Percentiles rank a stretch among this genome's conserved stretches.
Evolutionary conservation across 768 basidiomycete genomes (phyloP).

Genomic region (Sistotremastrum niveocremeum): DNA sequence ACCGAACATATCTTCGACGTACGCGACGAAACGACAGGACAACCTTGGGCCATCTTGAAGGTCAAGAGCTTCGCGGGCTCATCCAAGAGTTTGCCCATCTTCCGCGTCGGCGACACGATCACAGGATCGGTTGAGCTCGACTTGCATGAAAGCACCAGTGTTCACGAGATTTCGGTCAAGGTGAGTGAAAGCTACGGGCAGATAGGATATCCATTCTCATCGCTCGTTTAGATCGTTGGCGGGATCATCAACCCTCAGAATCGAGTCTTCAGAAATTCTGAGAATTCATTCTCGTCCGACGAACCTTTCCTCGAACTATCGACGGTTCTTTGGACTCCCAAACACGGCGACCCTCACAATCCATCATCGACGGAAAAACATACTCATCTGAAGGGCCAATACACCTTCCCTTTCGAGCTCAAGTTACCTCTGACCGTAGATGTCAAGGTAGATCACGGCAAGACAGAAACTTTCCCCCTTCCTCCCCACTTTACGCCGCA

Average conservation of each 20-base stretch:
- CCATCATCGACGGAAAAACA: conserved; percentile 5
- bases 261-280: conserved; percentile 37
- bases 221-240: neutral
- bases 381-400: conserved; percentile 19
- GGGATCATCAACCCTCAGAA: conserved; percentile 34
- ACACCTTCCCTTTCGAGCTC: conserved; percentile 36
- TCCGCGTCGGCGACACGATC: conserved; percentile 34
- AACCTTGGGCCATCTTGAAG: conserved; percentile 34
- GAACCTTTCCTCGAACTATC: conserved; percentile 30
- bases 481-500: conserved; percentile 30
- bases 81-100: conserved; percentile 28
- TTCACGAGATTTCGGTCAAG: too few relatives aligned
- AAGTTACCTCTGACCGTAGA: conserved; percentile 30
- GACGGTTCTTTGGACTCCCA: conserved; percentile 28
- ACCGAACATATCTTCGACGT: too few relatives aligned
- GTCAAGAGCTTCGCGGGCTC: conserved; percentile 29
- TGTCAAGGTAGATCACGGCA: conserved; percentile 8
- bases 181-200: conserved; percentile 1
- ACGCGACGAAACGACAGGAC: conserved; percentile 25
- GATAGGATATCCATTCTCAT: conserved; percentile 4
- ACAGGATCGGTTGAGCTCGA: conserved; percentile 38
- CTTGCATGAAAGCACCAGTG: conserved; percentile 8
- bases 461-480: conserved; percentile 19
- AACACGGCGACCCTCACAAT: conserved; percentile 12
- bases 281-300: too few relatives aligned